Evolutionary conservation across 371 early-diverging fungal genomes (phyloP).

Genomic region (Batkoa obscura): DNA sequence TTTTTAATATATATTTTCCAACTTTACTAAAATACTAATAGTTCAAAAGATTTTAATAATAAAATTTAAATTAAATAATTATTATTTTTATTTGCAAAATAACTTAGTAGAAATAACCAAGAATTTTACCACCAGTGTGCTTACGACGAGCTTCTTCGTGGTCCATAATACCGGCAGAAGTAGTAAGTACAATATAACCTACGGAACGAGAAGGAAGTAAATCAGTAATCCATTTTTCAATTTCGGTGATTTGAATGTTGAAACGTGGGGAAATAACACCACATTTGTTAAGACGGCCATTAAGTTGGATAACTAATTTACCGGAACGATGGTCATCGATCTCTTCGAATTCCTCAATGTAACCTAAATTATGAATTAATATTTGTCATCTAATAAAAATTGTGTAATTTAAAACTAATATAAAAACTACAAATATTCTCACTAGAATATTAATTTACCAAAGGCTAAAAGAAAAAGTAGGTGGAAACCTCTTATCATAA

Average conservation of each 20-base stretch:
- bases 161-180: conserved; percentile 99
- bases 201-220: conserved; percentile 99
- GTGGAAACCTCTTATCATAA: conserved; percentile 25
- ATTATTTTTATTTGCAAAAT: not conserved
- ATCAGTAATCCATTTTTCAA: conserved; percentile 96
- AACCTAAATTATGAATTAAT: conserved; percentile 40
- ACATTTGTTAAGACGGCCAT: conserved; percentile 99
- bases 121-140: conserved; percentile 98
- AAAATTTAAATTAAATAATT: no score
- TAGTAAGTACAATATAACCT: conserved; percentile 90
- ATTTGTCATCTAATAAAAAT: conserved; percentile 21
- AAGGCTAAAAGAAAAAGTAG: not conserved
- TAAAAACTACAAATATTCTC: not conserved
- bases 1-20: no score
- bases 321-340: conserved; percentile 98
- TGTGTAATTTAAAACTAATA: not conserved
- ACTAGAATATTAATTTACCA: not conserved
- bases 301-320: conserved; percentile 97
- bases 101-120: conserved; percentile 43
- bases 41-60: no score
- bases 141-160: conserved; percentile 98
- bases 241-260: conserved; percentile 84
- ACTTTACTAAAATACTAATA: no score
- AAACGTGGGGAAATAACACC: conserved; percentile 99
- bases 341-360: conserved; percentile 98